Base-by-base conservation (phyloP, 768 basidiomycete species). In the Calocera viscosa region DNA sequence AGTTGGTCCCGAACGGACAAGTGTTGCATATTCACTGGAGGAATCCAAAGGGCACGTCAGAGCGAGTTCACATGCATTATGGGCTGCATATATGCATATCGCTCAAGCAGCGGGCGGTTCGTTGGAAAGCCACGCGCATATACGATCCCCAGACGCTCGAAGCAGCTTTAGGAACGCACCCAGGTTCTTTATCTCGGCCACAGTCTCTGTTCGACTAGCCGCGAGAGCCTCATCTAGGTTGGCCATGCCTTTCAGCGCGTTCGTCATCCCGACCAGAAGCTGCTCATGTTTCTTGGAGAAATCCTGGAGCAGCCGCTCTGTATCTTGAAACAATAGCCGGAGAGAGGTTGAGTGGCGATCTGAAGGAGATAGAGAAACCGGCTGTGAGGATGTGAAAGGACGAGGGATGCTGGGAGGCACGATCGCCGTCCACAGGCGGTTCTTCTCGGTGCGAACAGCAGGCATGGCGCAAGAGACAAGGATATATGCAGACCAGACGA, bases 321-420 rank as follows among this genome's bases (percentile, higher is more conserved):
- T 60, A 26, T 60, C 53, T 22, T 60, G 24, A 32, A 60, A 60
- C 30, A 60, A 32, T 16, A 60, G 26, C 22, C 53, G 24, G 5
- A 60, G 53, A 60, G 53, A 60, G 14, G 53, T 60, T 22, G 53
- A 60, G 53, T 60, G 53, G 30, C 53, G 53, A 32, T 60, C 53
- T 26, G 30, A 16, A 26, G 53, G 53, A 2, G 30, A 11, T 2
- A 32, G 22, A 26, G 24, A 26, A 2, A 19, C 5, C 43, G 43
- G 16, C 24, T 47, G 43, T 3, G 43, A 47, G 43, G 43, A 17
- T 17, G 43, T 19, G 53, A 60, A 2, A 60, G 53, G 26, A 60
- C 26, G 26, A 28, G 53, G 26, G 30, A 16, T 2, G 30, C 30
- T 60, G 26, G 30, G 53, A 32, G 24, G 53, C 53, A 60, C 53